phyloP scores from a whole-genome alignment of 345 rosid genomes.

The Geranium brycei region DNA sequence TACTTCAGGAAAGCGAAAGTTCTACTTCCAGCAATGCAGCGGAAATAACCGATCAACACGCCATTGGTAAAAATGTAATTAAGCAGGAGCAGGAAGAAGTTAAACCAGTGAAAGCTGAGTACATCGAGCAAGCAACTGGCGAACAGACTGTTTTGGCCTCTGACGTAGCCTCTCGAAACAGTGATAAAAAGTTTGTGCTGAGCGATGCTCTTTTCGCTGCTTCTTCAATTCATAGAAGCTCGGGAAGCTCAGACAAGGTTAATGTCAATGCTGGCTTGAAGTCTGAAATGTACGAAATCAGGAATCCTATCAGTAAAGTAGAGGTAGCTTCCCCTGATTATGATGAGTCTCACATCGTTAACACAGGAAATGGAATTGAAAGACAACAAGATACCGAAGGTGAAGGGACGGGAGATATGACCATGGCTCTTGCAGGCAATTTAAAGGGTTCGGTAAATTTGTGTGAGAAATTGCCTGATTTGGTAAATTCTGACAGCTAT shows the following conservation, averaged over 20 bases:
- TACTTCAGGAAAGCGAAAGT: slow-evolving; percentile 70
- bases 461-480: slow-evolving; percentile 21
- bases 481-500: slow-evolving; percentile 23
- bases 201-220: slow-evolving; percentile 16
- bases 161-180: slow-evolving; percentile 6
- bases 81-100: slow-evolving; percentile 28
- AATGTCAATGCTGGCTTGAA: slow-evolving; percentile 10
- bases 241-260: slow-evolving; percentile 17
- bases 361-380: slow-evolving; percentile 17
- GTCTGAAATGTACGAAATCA: slow-evolving; percentile 15
- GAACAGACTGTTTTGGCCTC: slow-evolving; percentile 18
- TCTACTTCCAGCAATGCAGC: slow-evolving; percentile 70
- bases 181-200: slow-evolving; percentile 6
- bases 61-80: slow-evolving; percentile 21
- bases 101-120: slow-evolving; percentile 28
- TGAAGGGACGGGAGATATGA: slow-evolving; percentile 24
- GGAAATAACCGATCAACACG: slow-evolving; percentile 32
- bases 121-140: slow-evolving; percentile 21
- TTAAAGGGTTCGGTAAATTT: slow-evolving; percentile 28
- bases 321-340: slow-evolving; percentile 20
- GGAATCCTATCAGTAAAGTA: slow-evolving; percentile 11
- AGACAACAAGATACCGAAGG: slow-evolving; percentile 15
- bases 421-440: slow-evolving; percentile 11
- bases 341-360: slow-evolving; percentile 20
- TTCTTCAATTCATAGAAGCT: slow-evolving; percentile 17